Evolutionary conservation across 2,329 filamentous ascomycete genomes (phyloP).

Genomic region (Pseudocercospora macadamiae): DNA sequence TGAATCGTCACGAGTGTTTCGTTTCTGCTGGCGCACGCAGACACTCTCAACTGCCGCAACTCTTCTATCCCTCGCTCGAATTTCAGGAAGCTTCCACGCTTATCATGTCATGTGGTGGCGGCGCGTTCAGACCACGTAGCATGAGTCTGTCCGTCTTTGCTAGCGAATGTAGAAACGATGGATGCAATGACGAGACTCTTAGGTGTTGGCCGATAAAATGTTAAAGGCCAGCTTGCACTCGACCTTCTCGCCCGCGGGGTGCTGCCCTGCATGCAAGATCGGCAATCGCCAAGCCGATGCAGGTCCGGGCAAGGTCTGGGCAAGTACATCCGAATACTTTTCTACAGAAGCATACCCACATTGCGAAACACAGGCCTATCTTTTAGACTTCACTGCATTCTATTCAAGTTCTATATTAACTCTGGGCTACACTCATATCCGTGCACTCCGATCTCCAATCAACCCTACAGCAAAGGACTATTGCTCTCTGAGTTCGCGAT

Average conservation of each 20-base stretch:
- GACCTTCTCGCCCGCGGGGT: too few relatives aligned
- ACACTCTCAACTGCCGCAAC: neutral
- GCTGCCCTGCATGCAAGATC: too few relatives aligned
- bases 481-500: too few relatives aligned
- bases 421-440: too few relatives aligned
- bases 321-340: neutral
- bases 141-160: neutral
- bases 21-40: neutral
- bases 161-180: neutral
- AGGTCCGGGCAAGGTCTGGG: neutral
- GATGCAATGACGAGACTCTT: neutral
- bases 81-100: slow-evolving; percentile 5
- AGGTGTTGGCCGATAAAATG: neutral
- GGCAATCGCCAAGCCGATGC: too few relatives aligned
- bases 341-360: neutral
- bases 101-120: slow-evolving; percentile 4
- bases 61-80: slow-evolving; percentile 5
- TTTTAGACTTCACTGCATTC: too few relatives aligned
- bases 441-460: too few relatives aligned
- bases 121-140: neutral
- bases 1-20: slow-evolving; percentile 14
- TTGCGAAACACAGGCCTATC: neutral
- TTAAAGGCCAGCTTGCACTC: neutral
- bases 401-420: too few relatives aligned
- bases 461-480: too few relatives aligned